phyloP scores from a whole-genome alignment of 2,329 filamentous ascomycete species.

The Aphanocladium album region DNA sequence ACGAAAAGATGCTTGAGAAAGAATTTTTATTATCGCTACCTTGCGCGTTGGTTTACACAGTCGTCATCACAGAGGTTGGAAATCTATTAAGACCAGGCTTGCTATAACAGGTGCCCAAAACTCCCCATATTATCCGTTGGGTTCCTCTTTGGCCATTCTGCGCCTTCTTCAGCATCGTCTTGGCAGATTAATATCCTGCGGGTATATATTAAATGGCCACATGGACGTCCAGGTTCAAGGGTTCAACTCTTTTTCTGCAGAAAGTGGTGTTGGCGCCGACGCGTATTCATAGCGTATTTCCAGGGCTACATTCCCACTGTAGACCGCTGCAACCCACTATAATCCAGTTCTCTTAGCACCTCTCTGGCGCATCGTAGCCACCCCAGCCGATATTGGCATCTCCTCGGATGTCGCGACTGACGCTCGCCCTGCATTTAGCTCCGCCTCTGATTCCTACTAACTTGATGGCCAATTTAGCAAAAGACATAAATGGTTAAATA shows the following conservation, averaged over 20 bases:
- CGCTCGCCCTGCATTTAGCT: too few species aligned
- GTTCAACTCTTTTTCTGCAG: neutral
- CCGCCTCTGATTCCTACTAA: too few species aligned
- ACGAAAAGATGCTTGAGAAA: too few species aligned
- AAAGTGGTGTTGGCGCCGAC: too few species aligned
- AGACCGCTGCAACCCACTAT: too few species aligned
- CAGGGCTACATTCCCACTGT: too few species aligned
- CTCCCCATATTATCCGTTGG: conserved; percentile 1
- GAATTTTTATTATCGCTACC: too few species aligned
- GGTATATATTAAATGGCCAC: neutral
- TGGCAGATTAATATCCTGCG: neutral
- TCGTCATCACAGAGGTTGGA: neutral
- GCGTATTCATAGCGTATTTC: too few species aligned
- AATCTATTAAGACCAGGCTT: neutral
- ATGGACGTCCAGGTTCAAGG: conserved; percentile 1
- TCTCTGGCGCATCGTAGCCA: neutral
- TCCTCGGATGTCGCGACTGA: neutral
- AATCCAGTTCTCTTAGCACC: neutral
- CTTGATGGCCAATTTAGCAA: too few species aligned
- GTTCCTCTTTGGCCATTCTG: neutral
- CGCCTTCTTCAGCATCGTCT: neutral
- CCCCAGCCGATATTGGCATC: neutral
- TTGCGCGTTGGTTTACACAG: neutral
- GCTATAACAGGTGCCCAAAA: neutral
- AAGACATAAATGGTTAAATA: too few species aligned